Conservation (phyloP, 2,329 filamentous ascomycete species). For the Clarireedia monteithiana region DNA sequence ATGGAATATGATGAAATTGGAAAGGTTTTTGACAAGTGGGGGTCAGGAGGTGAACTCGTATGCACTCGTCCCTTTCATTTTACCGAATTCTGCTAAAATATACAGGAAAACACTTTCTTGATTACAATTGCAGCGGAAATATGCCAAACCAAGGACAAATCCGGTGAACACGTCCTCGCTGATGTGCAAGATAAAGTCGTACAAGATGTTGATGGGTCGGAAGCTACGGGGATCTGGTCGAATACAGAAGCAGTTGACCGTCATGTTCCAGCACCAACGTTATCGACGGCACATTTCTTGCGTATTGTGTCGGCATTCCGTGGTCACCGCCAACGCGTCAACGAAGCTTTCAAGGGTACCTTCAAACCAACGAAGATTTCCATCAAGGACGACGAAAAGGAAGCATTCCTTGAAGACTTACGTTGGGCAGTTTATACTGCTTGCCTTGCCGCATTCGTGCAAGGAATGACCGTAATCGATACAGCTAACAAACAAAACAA, state of each 20-base stretch:
- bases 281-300: slow-evolving; percentile 50
- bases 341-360: slow-evolving; percentile 37
- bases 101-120: slow-evolving; percentile 48
- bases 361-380: slow-evolving; percentile 14
- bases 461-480: slow-evolving; percentile 58
- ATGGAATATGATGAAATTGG: slow-evolving; percentile 54
- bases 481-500: slow-evolving; percentile 48
- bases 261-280: slow-evolving; percentile 56
- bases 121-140: slow-evolving; percentile 56
- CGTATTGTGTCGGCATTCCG: slow-evolving; percentile 52
- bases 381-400: background rate
- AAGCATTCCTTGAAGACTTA: slow-evolving; percentile 44
- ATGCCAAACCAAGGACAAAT: slow-evolving; percentile 40
- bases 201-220: slow-evolving; percentile 57
- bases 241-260: slow-evolving; percentile 52
- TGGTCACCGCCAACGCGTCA: slow-evolving; percentile 43
- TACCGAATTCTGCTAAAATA: background rate
- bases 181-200: slow-evolving; percentile 54
- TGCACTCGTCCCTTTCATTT: slow-evolving; percentile 8
- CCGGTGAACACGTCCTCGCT: slow-evolving; percentile 39
- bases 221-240: slow-evolving; percentile 61
- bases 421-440: slow-evolving; percentile 53
- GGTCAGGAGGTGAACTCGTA: slow-evolving; percentile 54
- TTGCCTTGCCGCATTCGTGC: slow-evolving; percentile 54
- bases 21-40: slow-evolving; percentile 50